Conservation (phyloP, 2,329 filamentous ascomycete species). For the Phoma sp. region DNA sequence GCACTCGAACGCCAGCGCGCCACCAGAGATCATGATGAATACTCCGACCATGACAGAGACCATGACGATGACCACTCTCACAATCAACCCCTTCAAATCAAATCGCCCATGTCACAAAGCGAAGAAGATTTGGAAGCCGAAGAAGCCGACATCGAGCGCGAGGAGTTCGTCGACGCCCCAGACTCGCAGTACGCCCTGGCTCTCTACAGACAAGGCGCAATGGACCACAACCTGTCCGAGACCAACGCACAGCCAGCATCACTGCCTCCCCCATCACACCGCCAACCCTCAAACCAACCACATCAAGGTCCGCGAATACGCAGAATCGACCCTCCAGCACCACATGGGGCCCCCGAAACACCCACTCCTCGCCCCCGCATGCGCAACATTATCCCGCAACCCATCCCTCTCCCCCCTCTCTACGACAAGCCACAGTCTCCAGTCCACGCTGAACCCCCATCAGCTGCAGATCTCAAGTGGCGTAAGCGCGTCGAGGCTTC, state of each 20-base stretch:
- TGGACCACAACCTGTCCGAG: conserved; percentile 39
- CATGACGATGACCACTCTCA: conserved; percentile 21
- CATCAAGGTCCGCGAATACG: background rate
- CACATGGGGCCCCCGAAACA: conserved; percentile 9
- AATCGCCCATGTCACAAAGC: conserved; percentile 84
- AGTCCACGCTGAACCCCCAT: conserved; percentile 18
- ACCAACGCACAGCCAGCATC: conserved; percentile 21
- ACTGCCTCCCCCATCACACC: background rate
- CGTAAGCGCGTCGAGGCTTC: conserved; percentile 82
- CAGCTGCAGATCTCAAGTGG: conserved; percentile 66
- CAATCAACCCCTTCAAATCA: conserved; percentile 57
- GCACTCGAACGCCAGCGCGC: conserved; percentile 14
- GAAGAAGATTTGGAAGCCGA: conserved; percentile 58
- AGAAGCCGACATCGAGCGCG: conserved; percentile 41
- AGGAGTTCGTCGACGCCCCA: conserved; percentile 57
- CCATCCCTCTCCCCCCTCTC: conserved; percentile 27
- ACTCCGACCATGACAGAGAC: conserved; percentile 13
- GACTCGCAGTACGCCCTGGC: conserved; percentile 50
- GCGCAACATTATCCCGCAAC: conserved; percentile 23
- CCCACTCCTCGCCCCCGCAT: conserved; percentile 28
- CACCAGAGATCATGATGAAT: conserved; percentile 14
- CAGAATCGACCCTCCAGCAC: conserved; percentile 6
- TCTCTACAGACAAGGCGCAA: conserved; percentile 9
- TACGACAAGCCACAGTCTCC: background rate
- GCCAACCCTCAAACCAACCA: conserved; percentile 16